phyloP scores from a whole-genome alignment of 331 rosid species.

The Quercus tomentella region DNA sequence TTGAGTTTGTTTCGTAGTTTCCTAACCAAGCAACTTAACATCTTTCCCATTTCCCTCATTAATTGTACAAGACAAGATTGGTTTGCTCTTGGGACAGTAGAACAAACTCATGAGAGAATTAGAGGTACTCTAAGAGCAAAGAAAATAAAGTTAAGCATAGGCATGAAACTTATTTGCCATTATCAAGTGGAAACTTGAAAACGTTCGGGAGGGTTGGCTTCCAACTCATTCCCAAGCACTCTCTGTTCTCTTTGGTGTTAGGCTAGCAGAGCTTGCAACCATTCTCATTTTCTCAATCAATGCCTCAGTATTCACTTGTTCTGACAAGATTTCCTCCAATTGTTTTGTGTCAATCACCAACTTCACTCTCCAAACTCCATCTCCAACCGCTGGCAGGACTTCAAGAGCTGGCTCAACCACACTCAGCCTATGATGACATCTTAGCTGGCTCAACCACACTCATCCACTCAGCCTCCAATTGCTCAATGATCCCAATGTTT shows the following conservation, averaged over 20 bases:
- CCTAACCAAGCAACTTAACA: too few relatives aligned
- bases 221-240: constrained; percentile 41
- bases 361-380: constrained; percentile 78
- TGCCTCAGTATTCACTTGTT: constrained; percentile 61
- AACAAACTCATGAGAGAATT: too few relatives aligned
- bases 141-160: neutral
- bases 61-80: too few relatives aligned
- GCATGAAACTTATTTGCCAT: neutral
- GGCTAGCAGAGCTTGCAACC: constrained; percentile 48
- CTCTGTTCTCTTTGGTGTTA: constrained; percentile 34
- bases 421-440: neutral
- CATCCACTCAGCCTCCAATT: constrained; percentile 11
- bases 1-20: too few relatives aligned
- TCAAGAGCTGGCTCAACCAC: constrained; percentile 40
- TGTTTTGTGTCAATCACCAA: constrained; percentile 62
- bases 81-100: too few relatives aligned
- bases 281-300: constrained; percentile 77
- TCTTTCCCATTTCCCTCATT: too few relatives aligned
- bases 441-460: constrained; percentile 4
- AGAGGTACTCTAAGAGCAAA: too few relatives aligned
- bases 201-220: constrained; percentile 39
- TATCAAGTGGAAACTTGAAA: constrained; percentile 15
- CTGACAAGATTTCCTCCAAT: constrained; percentile 66
- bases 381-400: constrained; percentile 53
- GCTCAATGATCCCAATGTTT: neutral